phyloP scores from a whole-genome alignment of 352 stramenopile species.

The Phytophthora boehmeriae region DNA sequence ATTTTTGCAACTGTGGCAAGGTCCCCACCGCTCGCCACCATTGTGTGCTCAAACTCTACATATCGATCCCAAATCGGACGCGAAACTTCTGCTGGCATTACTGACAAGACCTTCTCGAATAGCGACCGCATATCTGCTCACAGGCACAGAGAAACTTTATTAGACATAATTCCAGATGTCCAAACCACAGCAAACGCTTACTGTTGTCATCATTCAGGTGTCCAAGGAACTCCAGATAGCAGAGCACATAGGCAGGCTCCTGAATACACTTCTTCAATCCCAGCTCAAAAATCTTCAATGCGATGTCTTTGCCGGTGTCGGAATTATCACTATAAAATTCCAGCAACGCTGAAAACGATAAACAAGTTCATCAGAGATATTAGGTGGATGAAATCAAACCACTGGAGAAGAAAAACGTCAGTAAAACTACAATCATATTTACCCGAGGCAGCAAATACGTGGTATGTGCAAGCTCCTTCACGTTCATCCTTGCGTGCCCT shows the following conservation, averaged over 20 bases:
- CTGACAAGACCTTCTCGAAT: slow-evolving; percentile 88
- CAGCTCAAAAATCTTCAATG: slow-evolving; percentile 90
- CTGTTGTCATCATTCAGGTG: slow-evolving; percentile 92
- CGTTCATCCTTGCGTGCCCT: slow-evolving; percentile 81
- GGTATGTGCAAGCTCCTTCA: slow-evolving; percentile 81
- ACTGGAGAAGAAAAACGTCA: not conserved
- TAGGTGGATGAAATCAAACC: not conserved
- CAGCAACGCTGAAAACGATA: slow-evolving; percentile 57
- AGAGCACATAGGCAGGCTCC: slow-evolving; percentile 81
- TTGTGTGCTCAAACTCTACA: slow-evolving; percentile 87
- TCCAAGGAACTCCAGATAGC: slow-evolving; percentile 86
- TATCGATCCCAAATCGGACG: slow-evolving; percentile 89
- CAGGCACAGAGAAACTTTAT: not conserved
- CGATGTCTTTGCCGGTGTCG: slow-evolving; percentile 83
- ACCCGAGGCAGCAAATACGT: slow-evolving; percentile 86
- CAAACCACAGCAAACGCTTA: slow-evolving; percentile 35
- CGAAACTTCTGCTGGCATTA: slow-evolving; percentile 83
- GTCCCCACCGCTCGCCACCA: slow-evolving; percentile 85
- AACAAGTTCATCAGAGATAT: slow-evolving; percentile 14
- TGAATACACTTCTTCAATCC: slow-evolving; percentile 91
- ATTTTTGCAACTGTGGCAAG: slow-evolving; percentile 84
- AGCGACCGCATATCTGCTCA: slow-evolving; percentile 85
- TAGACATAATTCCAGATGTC: slow-evolving; percentile 2
- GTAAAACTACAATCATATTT: slow-evolving; percentile 13
- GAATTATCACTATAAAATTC: slow-evolving; percentile 90